Evolutionary conservation across 495 filamentous ascomycete species (phyloP).

Genomic region (Pseudevernia furfuracea): DNA sequence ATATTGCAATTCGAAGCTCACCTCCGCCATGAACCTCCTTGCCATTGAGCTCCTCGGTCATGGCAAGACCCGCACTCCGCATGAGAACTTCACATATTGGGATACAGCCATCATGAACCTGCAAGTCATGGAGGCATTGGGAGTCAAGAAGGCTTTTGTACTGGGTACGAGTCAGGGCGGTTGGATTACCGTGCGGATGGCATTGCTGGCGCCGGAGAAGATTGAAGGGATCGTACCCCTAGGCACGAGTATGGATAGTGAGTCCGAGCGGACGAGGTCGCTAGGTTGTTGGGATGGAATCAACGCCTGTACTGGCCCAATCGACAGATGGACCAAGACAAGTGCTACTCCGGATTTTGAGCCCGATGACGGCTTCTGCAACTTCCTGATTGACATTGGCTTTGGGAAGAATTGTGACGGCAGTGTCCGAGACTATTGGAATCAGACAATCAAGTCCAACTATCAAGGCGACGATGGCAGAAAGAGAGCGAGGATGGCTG

Average conservation of each 20-base stretch:
- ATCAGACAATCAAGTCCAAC: conserved; percentile 41
- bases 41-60: conserved; percentile 48
- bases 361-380: conserved; percentile 46
- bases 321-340: conserved; percentile 41
- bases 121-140: conserved; percentile 45
- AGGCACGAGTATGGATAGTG: conserved; percentile 56
- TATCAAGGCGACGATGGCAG: conserved; percentile 55
- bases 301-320: conserved; percentile 34
- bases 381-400: conserved; percentile 48
- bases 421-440: conserved; percentile 45
- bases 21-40: conserved; percentile 37
- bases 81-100: conserved; percentile 46
- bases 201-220: conserved; percentile 52
- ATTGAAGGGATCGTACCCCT: conserved; percentile 53
- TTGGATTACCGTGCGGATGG: conserved; percentile 54
- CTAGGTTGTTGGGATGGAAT: conserved; percentile 52
- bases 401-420: conserved; percentile 42
- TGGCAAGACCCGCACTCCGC: conserved; percentile 37
- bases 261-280: conserved; percentile 45
- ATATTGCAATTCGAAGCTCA: conserved; percentile 28
- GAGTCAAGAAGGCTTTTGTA: conserved; percentile 47
- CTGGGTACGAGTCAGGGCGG: conserved; percentile 58
- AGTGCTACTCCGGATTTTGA: conserved; percentile 45
- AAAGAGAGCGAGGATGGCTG: conserved; percentile 47
- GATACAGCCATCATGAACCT: conserved; percentile 45